phyloP scores from a whole-genome alignment of 768 basidiomycete species.

The Macrolepiota dolichaula region DNA sequence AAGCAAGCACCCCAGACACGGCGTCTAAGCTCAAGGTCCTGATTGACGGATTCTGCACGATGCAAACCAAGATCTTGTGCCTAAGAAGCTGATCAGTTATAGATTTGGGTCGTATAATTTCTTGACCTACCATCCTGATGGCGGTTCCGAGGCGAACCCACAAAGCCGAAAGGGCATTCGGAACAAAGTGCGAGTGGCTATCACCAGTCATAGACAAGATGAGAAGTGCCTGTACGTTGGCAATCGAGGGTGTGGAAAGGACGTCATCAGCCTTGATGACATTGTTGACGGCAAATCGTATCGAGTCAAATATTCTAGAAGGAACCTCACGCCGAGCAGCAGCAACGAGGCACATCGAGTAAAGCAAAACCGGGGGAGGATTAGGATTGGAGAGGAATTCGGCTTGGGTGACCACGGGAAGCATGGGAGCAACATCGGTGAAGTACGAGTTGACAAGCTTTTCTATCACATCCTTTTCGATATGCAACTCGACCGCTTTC shows the following conservation, averaged over 20 bases:
- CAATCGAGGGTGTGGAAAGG: conserved; percentile 78
- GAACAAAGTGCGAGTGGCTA: conserved; percentile 86
- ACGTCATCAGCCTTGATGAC: conserved; percentile 91
- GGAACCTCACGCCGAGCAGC: conserved; percentile 83
- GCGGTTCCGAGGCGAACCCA: conserved; percentile 86
- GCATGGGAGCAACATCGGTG: conserved; percentile 78
- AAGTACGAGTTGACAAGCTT: conserved; percentile 91
- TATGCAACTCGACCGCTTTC: conserved; percentile 65
- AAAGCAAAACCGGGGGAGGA: conserved; percentile 80
- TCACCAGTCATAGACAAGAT: conserved; percentile 87
- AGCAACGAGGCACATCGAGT: conserved; percentile 92
- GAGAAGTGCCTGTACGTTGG: conserved; percentile 84
- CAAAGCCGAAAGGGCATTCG: conserved; percentile 79
- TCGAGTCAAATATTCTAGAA: conserved; percentile 82
- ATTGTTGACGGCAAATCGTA: conserved; percentile 83
- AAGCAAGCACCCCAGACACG: conserved; percentile 94
- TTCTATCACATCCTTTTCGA: conserved; percentile 78
- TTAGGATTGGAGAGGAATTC: conserved; percentile 80
- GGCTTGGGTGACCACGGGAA: conserved; percentile 83
- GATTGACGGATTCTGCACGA: conserved; percentile 83
- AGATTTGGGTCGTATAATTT: not conserved
- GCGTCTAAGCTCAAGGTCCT: conserved; percentile 81
- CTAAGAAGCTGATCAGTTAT: conserved; percentile 33
- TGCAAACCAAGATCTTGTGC: conserved; percentile 97
- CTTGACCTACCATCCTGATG: conserved; percentile 80